Percentiles rank a stretch among this genome's conserved stretches.
Evolutionary conservation across 2,329 filamentous ascomycete species (phyloP).

Genomic region (Aspergillus sp.): DNA sequence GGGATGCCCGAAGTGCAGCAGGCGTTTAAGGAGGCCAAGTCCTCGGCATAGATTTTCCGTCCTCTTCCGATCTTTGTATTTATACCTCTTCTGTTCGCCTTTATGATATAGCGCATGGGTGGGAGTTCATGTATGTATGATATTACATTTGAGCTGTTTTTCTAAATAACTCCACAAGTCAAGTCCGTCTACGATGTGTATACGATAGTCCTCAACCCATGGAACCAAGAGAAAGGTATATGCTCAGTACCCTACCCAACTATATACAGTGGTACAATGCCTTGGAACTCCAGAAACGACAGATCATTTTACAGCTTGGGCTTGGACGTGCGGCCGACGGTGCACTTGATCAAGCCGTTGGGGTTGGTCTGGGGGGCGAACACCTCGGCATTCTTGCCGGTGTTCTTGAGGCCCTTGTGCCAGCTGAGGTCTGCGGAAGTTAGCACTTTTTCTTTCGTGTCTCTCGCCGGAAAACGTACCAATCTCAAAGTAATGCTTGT

Average conservation of each 20-base stretch:
- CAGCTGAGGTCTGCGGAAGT: conserved; percentile 73
- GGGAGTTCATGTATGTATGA: conserved; percentile 30
- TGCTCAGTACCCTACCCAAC: conserved; percentile 21
- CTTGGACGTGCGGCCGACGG: conserved; percentile 54
- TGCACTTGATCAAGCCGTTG: conserved; percentile 94
- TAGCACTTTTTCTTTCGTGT: not conserved
- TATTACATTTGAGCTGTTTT: conserved; percentile 6
- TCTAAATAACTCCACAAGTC: not conserved
- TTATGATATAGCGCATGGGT: conserved; percentile 41
- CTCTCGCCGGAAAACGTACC: conserved; percentile 45
- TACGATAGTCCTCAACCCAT: not conserved
- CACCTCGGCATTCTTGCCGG: conserved; percentile 90
- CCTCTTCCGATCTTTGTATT: conserved; percentile 23
- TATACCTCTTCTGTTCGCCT: conserved; percentile 18
- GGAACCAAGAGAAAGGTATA: conserved; percentile 2
- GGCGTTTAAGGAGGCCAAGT: conserved; percentile 31
- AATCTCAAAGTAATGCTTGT: conserved; percentile 99
- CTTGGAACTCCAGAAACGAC: conserved; percentile 16
- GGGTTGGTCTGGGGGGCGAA: conserved; percentile 90
- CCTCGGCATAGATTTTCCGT: conserved; percentile 6
- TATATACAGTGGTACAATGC: conserved; percentile 14
- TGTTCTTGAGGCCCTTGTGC: conserved; percentile 95
- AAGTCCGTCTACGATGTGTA: not conserved
- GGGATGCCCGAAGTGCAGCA: conserved; percentile 34
- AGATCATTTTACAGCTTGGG: conserved; percentile 29